Conservation (phyloP, 106 monocot species). For the Gastrodia elata region DNA sequence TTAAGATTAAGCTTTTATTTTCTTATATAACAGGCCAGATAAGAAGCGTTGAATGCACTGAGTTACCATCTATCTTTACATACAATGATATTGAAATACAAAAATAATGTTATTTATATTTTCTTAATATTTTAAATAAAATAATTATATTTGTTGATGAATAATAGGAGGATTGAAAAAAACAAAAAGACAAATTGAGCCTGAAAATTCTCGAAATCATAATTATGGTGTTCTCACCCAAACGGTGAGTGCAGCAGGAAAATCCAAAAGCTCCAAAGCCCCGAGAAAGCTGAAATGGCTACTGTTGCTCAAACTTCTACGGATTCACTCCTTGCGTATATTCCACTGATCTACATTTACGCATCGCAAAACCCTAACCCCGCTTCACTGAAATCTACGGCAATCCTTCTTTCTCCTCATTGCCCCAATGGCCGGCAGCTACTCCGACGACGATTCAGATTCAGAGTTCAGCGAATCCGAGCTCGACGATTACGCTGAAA, state of each 20-base stretch:
- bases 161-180: too few species aligned
- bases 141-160: too few species aligned
- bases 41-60: too few species aligned
- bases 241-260: neutral
- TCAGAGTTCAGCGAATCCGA: conserved; percentile 78
- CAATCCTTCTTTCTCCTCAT: neutral
- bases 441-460: conserved; percentile 24
- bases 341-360: neutral
- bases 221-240: neutral
- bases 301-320: neutral
- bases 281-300: too few species aligned
- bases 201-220: too few species aligned
- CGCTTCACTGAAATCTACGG: neutral
- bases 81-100: too few species aligned
- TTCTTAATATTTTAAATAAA: too few species aligned
- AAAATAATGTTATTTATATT: too few species aligned
- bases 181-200: too few species aligned
- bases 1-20: too few species aligned
- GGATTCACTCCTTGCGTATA: neutral
- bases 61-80: too few species aligned
- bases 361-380: neutral
- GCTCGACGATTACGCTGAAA: conserved; percentile 31
- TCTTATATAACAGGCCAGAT: too few species aligned
- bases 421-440: neutral
- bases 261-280: neutral